A percentile compares a stretch with the other conserved stretches of the same genome.
phyloP scores from a whole-genome alignment of 2,329 filamentous ascomycete species.

The Bisporella sp. region DNA sequence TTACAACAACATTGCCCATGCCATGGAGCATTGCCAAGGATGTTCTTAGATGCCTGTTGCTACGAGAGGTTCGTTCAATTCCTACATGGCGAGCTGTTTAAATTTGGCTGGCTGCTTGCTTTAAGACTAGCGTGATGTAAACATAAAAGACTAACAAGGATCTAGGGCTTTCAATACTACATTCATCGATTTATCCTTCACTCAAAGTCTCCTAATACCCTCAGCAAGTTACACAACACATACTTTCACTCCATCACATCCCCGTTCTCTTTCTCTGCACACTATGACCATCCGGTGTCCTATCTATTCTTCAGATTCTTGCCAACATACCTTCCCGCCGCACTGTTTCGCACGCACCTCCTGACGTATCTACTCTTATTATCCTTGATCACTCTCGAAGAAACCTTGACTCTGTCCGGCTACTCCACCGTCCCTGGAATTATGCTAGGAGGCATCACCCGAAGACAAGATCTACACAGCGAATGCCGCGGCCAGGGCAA shows the following conservation, averaged over 20 bases:
- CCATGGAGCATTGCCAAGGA: conserved; percentile 55
- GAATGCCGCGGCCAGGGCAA: conserved; percentile 49
- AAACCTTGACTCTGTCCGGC: conserved; percentile 60
- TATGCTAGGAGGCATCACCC: conserved; percentile 43
- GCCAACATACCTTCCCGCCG: conserved; percentile 58
- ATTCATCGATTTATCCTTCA: conserved; percentile 71
- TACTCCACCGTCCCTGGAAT: conserved; percentile 53
- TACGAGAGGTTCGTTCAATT: conserved; percentile 45
- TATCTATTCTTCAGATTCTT: conserved; percentile 57
- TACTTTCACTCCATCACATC: conserved; percentile 47
- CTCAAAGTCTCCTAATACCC: conserved; percentile 26
- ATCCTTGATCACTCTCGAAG: conserved; percentile 56
- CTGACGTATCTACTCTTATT: conserved; percentile 65
- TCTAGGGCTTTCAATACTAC: conserved; percentile 59
- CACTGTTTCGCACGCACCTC: conserved; percentile 61
- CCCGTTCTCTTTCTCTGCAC: conserved; percentile 55
- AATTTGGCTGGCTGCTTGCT: neutral
- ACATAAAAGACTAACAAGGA: neutral
- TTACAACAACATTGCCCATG: conserved; percentile 53
- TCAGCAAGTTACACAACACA: conserved; percentile 36
- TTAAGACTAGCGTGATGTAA: no score
- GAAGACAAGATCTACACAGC: conserved; percentile 49
- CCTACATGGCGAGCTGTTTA: neutral
- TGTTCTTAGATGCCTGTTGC: conserved; percentile 41
- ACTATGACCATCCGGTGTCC: conserved; percentile 62